Base-by-base conservation (phyloP, 176 grass and related monocot species). In the Hyparrhenia diplandra region DNA sequence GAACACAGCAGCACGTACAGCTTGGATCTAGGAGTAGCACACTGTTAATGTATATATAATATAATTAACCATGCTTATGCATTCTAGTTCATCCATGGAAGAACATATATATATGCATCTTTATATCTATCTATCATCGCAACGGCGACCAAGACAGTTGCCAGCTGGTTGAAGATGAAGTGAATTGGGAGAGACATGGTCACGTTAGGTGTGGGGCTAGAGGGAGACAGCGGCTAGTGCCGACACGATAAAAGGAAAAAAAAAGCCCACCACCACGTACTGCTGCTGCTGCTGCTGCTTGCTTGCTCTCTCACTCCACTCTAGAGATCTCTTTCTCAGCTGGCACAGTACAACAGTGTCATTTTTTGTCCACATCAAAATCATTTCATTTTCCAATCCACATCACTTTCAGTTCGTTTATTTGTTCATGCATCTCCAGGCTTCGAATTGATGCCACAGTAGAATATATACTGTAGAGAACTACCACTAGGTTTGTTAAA, bases 141-240 rank as follows among this genome's bases (percentile, higher is more conserved):
- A 43, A 47, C 14, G 46, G 18, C 16, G 16, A 51, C 5, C 46
- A 4, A 32, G 31, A 32, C 4, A 51, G 46, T 16, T 20, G 49
- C 6, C 17, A 52, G 49, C 49, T 52, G 49, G 49, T 52, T 52
- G 49, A 52, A 52, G 18, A 20, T 5, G 46, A 51, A 16, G 16
- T 51, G 46, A 51, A 18, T 7, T 51, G 46, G 18, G 51, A 54
- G 52, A 57, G 83, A 78, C 88, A 89, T 10, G 37, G 13, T 67
- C 88, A 90, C 34, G 83, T 90, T 89, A 86, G 13, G 60, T 90
- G 84, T 90, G 83, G 83, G 83, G 83, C 59, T 79, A 90, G 47
- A 3, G 83, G 88, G 79, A 73, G 83, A 86, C 88, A 90, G 17
- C 29, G 67, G 13, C 88, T 79, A 90, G 88, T 90, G 83, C 83